Base-by-base conservation (phyloP, 2,329 filamentous ascomycete species). In the Cladosporium sp. region DNA sequence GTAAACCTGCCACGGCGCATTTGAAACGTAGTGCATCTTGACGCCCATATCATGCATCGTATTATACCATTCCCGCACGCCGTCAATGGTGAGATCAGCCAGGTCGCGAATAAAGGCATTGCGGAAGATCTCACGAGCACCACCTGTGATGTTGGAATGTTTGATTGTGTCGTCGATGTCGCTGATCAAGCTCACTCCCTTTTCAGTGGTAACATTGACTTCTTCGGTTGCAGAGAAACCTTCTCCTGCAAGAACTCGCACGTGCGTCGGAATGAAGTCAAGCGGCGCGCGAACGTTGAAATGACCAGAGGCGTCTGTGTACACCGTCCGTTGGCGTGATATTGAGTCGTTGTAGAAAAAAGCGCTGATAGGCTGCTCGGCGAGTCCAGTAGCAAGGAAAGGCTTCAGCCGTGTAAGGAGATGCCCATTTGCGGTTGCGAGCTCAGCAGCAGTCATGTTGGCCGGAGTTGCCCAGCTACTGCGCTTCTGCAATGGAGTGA, bases 111-210 rank as follows among this genome's bases (percentile, higher is more conserved):
- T 87, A 70, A 99, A 99, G 0, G 91, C 94, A 71, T 97, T 97
- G 58, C 93, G 86, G 72, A 97, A 97, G 61, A 97, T 97, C 70
- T 97, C 94, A 59, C 91, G 87, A 0, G 93, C 88, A 6, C 95
- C 94, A 53, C 83, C 83, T 1, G 85, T 83, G 63, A 99, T 97
- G 57, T 92, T 95, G 19, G 94, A 97, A 66, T 91, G 88, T 72
- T 99, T 99, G 70, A 99, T 87, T 0, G 94, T 99, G 73, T 99
- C 94, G 68, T 99, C 94, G 62, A 99, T 94, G 70, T 99, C 94
- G 70, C 91, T 97, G 71, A 99, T 97, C 58, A 99, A 70, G 71
- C 92, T 97, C 61, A 99, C 83, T 39, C 94, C 94, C 20, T 78
- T 79, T 0, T 89, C 83, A 58, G 93, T 88, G 3, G 88, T 91